These are phyloP conservation scores for Arctium minus DNA, from an alignment of 129 eudicot species.

Conservation along the genomic window DNA sequence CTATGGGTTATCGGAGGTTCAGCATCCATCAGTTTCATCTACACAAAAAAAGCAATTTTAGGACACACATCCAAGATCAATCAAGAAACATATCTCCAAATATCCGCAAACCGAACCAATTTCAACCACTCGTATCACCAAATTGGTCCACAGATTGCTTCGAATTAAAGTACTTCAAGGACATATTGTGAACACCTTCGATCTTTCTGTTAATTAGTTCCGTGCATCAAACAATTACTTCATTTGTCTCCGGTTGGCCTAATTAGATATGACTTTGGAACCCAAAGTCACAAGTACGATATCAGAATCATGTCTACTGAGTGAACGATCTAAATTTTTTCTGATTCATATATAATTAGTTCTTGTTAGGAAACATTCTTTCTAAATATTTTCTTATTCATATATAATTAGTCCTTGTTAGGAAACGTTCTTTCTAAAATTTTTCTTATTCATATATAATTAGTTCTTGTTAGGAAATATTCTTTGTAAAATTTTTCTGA, in stretches of 20 bases:
- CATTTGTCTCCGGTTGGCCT: neutral
- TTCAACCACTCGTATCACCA: conserved; percentile 18
- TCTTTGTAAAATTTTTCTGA: too few species aligned
- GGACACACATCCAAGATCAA: conserved; percentile 13
- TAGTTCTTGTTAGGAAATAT: too few species aligned
- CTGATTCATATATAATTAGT: neutral
- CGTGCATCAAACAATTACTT: neutral
- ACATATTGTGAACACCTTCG: neutral
- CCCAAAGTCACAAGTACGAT: neutral
- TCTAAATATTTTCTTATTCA: too few species aligned
- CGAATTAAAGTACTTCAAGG: conserved; percentile 21
- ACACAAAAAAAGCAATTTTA: conserved; percentile 21
- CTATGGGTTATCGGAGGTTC: conserved; percentile 16
- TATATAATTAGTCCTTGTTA: too few species aligned
- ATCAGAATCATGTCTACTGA: neutral
- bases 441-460: too few species aligned
- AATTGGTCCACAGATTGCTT: conserved; percentile 23
- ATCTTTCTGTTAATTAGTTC: neutral
- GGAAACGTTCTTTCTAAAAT: too few species aligned
- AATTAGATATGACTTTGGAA: neutral
- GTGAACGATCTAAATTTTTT: neutral
- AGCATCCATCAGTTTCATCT: conserved; percentile 22
- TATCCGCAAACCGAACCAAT: conserved; percentile 14
- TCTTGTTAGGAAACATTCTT: too few species aligned
- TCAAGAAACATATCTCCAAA: conserved; percentile 18